phyloP scores from a whole-genome alignment of 129 eudicot genomes.

The Heracleum sosnowskyi region DNA sequence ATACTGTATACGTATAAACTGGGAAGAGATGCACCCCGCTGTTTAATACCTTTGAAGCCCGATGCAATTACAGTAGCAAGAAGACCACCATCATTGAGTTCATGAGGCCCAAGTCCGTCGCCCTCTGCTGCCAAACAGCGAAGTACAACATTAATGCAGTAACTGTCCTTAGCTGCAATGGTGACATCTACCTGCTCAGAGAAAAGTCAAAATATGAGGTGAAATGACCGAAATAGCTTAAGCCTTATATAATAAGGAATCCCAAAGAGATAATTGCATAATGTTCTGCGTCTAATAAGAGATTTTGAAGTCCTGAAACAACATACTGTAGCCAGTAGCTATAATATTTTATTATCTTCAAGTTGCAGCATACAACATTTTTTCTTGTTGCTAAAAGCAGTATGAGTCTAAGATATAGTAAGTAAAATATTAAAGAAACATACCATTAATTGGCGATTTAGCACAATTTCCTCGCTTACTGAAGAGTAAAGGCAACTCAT shows the following conservation, averaged over 20 bases:
- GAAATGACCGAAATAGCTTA: neutral
- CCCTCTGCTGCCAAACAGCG: conserved; percentile 75
- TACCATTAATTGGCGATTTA: conserved; percentile 73
- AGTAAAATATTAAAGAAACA: conserved; percentile 10
- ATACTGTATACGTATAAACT: neutral
- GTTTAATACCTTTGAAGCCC: conserved; percentile 65
- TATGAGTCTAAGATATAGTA: neutral
- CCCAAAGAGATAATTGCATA: neutral
- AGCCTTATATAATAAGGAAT: neutral
- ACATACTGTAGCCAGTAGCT: too few relatives aligned
- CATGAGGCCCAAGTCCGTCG: conserved; percentile 86
- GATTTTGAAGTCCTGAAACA: neutral
- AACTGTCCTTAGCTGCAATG: conserved; percentile 44
- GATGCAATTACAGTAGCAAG: conserved; percentile 84
- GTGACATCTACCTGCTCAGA: conserved; percentile 57
- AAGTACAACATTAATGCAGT: conserved; percentile 63
- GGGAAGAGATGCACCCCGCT: neutral
- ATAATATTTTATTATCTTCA: neutral
- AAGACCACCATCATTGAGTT: conserved; percentile 78
- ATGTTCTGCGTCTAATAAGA: neutral
- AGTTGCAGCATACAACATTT: neutral
- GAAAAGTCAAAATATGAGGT: neutral
- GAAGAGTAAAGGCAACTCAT: conserved; percentile 88
- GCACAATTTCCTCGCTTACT: conserved; percentile 58
- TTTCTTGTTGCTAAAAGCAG: neutral